Percentiles rank a stretch among this genome's conserved stretches.
Evolutionary conservation across 2,329 filamentous ascomycete genomes (phyloP).

Genomic region (Hymenotorrendiella dingleyae): DNA sequence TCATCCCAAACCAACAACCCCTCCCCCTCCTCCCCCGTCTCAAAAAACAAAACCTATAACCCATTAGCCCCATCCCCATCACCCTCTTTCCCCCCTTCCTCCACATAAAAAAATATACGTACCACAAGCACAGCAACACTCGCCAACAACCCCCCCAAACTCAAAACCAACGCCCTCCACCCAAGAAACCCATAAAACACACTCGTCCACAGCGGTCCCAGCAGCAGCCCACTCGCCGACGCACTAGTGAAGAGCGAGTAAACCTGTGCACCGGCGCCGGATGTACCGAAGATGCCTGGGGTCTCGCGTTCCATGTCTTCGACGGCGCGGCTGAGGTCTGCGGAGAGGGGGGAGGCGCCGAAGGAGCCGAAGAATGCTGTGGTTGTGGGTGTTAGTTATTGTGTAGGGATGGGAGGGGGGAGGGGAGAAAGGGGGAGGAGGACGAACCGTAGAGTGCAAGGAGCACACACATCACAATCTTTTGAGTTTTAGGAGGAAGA

Average conservation of each 20-base stretch:
- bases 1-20: too few species aligned
- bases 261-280: constrained; percentile 11
- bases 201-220: constrained; percentile 10
- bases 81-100: too few species aligned
- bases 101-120: not conserved
- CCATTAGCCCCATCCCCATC: too few species aligned
- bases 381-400: too few species aligned
- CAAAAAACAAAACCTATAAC: too few species aligned
- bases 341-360: constrained; percentile 7
- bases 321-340: constrained; percentile 11
- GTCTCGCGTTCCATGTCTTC: constrained; percentile 6
- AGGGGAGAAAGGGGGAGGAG: not conserved
- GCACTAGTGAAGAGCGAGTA: constrained; percentile 12
- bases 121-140: not conserved
- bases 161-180: constrained; percentile 10
- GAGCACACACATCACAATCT: constrained; percentile 45
- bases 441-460: constrained; percentile 49
- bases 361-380: constrained; percentile 10
- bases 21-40: too few species aligned
- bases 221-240: constrained; percentile 10
- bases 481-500: constrained; percentile 46
- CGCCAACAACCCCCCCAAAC: constrained; percentile 11
- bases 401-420: too few species aligned
- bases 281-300: constrained; percentile 9
- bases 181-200: constrained; percentile 4